Conservation (phyloP, 164 flowering plant genomes). For the Euptelea pleiosperma region DNA sequence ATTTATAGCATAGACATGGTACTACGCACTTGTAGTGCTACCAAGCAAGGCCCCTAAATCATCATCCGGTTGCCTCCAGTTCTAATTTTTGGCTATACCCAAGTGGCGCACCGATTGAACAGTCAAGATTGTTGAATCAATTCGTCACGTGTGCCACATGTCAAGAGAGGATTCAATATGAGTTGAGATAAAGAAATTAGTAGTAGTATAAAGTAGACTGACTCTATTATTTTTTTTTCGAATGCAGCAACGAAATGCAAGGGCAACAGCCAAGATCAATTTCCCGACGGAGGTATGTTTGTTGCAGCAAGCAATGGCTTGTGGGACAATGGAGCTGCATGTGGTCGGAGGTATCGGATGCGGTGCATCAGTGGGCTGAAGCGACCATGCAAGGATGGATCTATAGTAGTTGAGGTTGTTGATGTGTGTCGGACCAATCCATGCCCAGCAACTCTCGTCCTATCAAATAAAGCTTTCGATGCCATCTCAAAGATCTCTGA, state of each 20-base stretch:
- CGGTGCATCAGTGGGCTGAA: slow-evolving; percentile 50
- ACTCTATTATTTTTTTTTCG: slow-evolving; percentile 2
- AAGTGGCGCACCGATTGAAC: no score
- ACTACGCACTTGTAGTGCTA: no score
- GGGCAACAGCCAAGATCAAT: slow-evolving; percentile 35
- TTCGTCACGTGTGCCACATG: not conserved
- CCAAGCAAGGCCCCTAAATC: no score
- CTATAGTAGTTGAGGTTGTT: slow-evolving; percentile 44
- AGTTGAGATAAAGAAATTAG: no score
- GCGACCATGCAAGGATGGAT: slow-evolving; percentile 44
- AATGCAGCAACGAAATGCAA: slow-evolving; percentile 52
- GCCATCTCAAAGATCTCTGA: slow-evolving; percentile 32
- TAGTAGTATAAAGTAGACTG: not conserved
- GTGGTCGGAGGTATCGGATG: slow-evolving; percentile 48
- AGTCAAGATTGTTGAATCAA: no score
- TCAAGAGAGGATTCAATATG: no score
- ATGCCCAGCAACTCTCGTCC: slow-evolving; percentile 43
- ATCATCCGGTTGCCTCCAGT: no score
- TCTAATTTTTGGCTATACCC: no score
- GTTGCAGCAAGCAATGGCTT: slow-evolving; percentile 44
- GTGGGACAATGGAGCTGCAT: slow-evolving; percentile 76
- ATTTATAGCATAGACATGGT: no score
- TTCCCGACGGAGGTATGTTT: slow-evolving; percentile 44
- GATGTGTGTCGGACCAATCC: slow-evolving; percentile 40
- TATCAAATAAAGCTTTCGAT: slow-evolving; percentile 46